phyloP scores from a whole-genome alignment of 371 early-diverging fungal genomes.

The Rhizopus delemar region DNA sequence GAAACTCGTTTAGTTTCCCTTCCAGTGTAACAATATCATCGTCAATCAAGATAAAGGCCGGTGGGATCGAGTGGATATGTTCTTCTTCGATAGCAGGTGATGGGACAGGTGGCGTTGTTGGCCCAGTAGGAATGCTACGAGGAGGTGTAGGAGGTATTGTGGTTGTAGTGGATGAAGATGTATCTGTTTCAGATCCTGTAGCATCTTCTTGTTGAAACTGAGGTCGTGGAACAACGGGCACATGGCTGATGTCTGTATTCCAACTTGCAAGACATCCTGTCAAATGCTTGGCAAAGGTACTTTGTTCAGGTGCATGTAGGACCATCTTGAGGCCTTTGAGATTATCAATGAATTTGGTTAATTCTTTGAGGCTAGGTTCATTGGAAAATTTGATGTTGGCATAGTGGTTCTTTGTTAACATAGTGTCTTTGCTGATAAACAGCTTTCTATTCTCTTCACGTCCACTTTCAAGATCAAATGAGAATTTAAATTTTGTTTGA shows the following conservation, averaged over 20 bases:
- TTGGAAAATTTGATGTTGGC: conserved; percentile 37
- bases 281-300: conserved; percentile 54
- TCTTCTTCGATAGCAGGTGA: conserved; percentile 42
- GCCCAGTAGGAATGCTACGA: not conserved
- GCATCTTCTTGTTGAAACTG: not conserved
- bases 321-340: conserved; percentile 48
- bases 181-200: conserved; percentile 6
- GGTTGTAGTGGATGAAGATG: not conserved
- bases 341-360: conserved; percentile 40
- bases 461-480: conserved; percentile 34
- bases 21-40: conserved; percentile 58
- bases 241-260: conserved; percentile 52
- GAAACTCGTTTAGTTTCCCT: conserved; percentile 45
- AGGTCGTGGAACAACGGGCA: conserved; percentile 15
- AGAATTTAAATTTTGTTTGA: conserved; percentile 37
- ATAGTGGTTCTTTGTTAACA: conserved; percentile 23
- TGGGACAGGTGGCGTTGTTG: conserved; percentile 28
- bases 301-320: conserved; percentile 50
- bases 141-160: conserved; percentile 27
- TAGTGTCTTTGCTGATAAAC: conserved; percentile 28
- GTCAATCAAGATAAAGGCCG: conserved; percentile 63
- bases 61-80: conserved; percentile 40
- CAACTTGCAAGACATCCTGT: conserved; percentile 52
- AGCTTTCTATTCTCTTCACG: conserved; percentile 17
- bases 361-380: conserved; percentile 55